Evolutionary conservation across 2,329 filamentous ascomycete genomes (phyloP).

Genomic region (Fusarium falciforme): DNA sequence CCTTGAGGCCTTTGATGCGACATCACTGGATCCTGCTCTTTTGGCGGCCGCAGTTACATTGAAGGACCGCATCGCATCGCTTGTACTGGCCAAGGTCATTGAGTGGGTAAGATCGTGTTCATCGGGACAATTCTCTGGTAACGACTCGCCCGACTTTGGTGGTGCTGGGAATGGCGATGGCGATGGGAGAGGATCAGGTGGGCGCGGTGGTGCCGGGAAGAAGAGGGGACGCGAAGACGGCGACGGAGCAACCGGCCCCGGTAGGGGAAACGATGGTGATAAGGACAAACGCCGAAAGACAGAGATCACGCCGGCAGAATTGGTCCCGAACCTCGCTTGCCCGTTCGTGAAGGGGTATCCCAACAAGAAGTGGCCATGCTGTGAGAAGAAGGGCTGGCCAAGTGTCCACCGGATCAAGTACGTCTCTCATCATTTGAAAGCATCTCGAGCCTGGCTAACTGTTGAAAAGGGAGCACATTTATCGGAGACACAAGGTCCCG

Average conservation of each 20-base stretch:
- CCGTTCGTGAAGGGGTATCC: constrained; percentile 27
- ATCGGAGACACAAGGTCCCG: constrained; percentile 7
- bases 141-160: neutral
- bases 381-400: constrained; percentile 13
- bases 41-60: neutral
- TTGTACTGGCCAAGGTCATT: constrained; percentile 5
- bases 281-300: constrained; percentile 30
- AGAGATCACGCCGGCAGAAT: neutral
- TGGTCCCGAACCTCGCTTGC: constrained; percentile 14
- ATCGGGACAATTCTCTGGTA: neutral
- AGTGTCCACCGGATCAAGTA: constrained; percentile 26
- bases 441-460: neutral
- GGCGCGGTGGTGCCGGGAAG: neutral
- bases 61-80: constrained; percentile 16
- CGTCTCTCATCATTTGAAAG: neutral
- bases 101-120: constrained; percentile 21
- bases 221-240: constrained; percentile 23
- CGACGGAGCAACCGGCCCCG: neutral
- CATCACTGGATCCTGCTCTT: constrained; percentile 11
- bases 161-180: neutral
- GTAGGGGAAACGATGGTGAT: constrained; percentile 20
- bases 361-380: neutral
- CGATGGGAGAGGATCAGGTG: neutral
- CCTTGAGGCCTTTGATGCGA: constrained; percentile 17
- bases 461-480: constrained; percentile 23